Evolutionary conservation across 1,139 yeast species (phyloP), one percentile per base, ranked within the genome.

Genomic region (Suhomyces yuchorum): DNA sequence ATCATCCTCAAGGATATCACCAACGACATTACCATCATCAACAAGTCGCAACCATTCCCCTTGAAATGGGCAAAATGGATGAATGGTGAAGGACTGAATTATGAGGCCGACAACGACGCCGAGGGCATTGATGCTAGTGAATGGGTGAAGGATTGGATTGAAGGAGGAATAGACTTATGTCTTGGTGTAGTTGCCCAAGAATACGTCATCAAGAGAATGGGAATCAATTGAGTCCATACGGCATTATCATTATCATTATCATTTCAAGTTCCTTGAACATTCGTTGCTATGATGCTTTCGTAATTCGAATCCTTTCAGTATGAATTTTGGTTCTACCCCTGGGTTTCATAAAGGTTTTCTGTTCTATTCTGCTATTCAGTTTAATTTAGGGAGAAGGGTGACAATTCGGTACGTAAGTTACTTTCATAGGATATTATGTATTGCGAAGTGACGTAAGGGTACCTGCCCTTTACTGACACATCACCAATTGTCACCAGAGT

Each of bases 111-210:
- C 8, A 57, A 20, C 4, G 75, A 66, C 14, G 75, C 67, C 9
- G 59, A 55, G 4, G 80, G 73, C n/a, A 80, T 91, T 37, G 96
- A 92, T 64, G 97, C 98, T 11, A 77, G 90, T 45, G 96, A 89
- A 55, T 93, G 99, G 99, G 96, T 93, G n/a, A 78, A 81, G 45
- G 93, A 83, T 51, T 92, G 98, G 98, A 79, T 93, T 37, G 86
- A 82, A 59, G 89, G 87, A 56, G 96, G 96, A 0, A 73, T 93
- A 48, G 82, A 84, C 28, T 76, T 91, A 55, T 77, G 91, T 30
- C 80, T 92, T 53, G 98, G 97, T 8, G 86, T 89, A 1, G 72
- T 89, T 34, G 96, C 97, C 1, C 99, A 93, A 66, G 82, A 85
- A 60, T 93, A 93, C 64, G 96, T 93, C 38, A 83, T 92, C 45